Conservation (phyloP, 2,329 filamentous ascomycete genomes). For the Verticillium tricorpus region DNA sequence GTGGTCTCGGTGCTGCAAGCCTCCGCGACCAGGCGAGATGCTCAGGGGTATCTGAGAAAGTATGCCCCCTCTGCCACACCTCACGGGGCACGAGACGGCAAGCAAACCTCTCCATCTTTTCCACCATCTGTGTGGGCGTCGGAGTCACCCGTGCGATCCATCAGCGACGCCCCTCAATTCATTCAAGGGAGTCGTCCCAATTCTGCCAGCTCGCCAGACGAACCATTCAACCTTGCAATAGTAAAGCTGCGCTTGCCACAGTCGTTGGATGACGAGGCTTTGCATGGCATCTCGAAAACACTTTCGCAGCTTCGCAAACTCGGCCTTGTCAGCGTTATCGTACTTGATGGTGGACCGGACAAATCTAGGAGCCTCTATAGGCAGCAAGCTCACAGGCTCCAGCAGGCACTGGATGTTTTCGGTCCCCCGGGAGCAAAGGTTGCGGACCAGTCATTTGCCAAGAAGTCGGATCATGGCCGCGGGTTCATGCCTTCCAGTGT, state of each 20-base stretch:
- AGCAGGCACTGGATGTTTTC: slow-evolving; percentile 68
- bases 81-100: slow-evolving; percentile 4
- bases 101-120: slow-evolving; percentile 2
- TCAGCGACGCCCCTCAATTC: slow-evolving; percentile 28
- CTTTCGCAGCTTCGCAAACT: slow-evolving; percentile 78
- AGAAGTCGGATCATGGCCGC: neutral
- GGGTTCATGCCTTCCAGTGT: slow-evolving; percentile 12
- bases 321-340: slow-evolving; percentile 76
- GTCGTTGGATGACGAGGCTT: slow-evolving; percentile 59
- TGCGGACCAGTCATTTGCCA: slow-evolving; percentile 29
- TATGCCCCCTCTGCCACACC: slow-evolving; percentile 44
- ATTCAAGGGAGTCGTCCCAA: slow-evolving; percentile 23
- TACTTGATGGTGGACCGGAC: slow-evolving; percentile 65
- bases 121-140: neutral
- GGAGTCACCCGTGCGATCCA: slow-evolving; percentile 20
- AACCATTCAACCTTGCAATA: slow-evolving; percentile 63
- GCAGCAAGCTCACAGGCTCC: slow-evolving; percentile 68
- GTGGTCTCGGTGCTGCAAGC: slow-evolving; percentile 83
- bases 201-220: slow-evolving; percentile 18
- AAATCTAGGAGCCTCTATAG: slow-evolving; percentile 36
- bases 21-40: slow-evolving; percentile 87
- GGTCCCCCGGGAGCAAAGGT: slow-evolving; percentile 64
- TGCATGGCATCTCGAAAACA: slow-evolving; percentile 76
- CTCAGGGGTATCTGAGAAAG: slow-evolving; percentile 84
- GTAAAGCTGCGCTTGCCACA: slow-evolving; percentile 79